Base-by-base conservation (phyloP, 768 basidiomycete species). In the Lactifluus piperatus region DNA sequence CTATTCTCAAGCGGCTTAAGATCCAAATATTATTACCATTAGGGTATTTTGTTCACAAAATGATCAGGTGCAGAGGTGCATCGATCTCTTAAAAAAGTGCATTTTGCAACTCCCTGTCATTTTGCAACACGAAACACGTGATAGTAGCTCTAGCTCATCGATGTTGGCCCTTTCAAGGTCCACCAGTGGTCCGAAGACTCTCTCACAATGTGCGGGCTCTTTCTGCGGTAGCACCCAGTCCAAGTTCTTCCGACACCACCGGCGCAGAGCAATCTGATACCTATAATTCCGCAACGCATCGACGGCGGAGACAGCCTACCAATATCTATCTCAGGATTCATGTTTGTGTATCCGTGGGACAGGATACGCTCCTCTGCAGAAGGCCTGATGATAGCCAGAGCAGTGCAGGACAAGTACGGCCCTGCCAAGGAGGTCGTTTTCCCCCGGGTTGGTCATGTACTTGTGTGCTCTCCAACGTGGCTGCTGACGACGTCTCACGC, bases 381-480 rank as follows among this genome's bases (percentile, higher is more conserved):
- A n/a, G 63, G 51, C 24, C 13, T 64, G 29, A 44, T 56, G 4
- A 45, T 63, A 57, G 52, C 53, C 22, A 56, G 32, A 11, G 63
- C 56, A 3, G 10, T 64, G n/a, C 56, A 64, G 52, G 51, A 43
- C 22, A 54, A 62, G 37, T 64, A 47, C 45, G 63, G 63, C 20
- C 36, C 29, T 8, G 56, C 62, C 9, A 51, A 46, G 24, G 56
- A 57, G n/a, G 44, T 64, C 24, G 5, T 57, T 36, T 58, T 64
- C 13, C 37, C 48, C n/a, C 41, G 63, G 22, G 63, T 64, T 27
- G 49, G 63, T 57, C 11, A 11, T 14, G 11, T 22, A 20, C 37
- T 26, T 46, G 6, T 13, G 13, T 6, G 43, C 43, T 44, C 43
- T 44, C 22, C 20, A 24, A 11, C 9, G 3, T 24, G 43, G 43